Evolutionary conservation across 2,329 filamentous ascomycete genomes (phyloP), one percentile per base, ranked within the genome.

Genomic region (Colletotrichum caudatum): DNA sequence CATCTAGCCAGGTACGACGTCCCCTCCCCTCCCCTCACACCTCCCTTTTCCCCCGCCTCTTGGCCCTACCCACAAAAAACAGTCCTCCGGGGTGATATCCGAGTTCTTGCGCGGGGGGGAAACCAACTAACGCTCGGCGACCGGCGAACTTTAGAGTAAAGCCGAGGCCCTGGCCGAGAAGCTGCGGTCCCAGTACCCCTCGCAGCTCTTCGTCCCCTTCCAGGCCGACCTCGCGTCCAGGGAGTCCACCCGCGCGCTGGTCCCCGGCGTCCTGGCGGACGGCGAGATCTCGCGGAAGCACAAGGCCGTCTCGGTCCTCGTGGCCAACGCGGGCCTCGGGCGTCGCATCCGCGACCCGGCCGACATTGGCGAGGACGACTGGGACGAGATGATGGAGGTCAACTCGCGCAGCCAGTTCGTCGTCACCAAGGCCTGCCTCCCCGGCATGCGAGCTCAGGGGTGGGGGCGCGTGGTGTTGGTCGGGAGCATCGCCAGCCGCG

Each of bases 351-450:
- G 80, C 0, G 78, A 81, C 66, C 73, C 79, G 33, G 64, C 71
- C 3, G 75, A 81, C 26, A 81, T 81, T 35, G 68, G 66, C 44
- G 80, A 81, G 44, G 79, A 79, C 2, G 79, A 81, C 51, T 81
- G 80, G 80, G 80, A 81, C 71, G 76, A 79, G 57, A 75, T 81
- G 69, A 78, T 81, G 74, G 79, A 81, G 41, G 75, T 81, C 37
- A 80, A 81, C 67, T 58, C 77, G 0, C 74, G 79, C 18, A 80
- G 79, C 66, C 79, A 81, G 58, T 81, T 81, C 58, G 78, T 80
- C 5, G 76, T 81, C 2, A 78, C 78, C 2, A 80, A 78, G 39
- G 76, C 76, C 0, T 80, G 79, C 53, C 44, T 80, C 2, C 65
- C 74, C 16, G 77, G 76, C 0, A 81, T 81, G 79, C 74, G 79